Percentiles rank a stretch among this genome's conserved stretches.
phyloP scores from a whole-genome alignment of 2,329 filamentous ascomycete genomes.

The Neodidymelliopsis sp. region DNA sequence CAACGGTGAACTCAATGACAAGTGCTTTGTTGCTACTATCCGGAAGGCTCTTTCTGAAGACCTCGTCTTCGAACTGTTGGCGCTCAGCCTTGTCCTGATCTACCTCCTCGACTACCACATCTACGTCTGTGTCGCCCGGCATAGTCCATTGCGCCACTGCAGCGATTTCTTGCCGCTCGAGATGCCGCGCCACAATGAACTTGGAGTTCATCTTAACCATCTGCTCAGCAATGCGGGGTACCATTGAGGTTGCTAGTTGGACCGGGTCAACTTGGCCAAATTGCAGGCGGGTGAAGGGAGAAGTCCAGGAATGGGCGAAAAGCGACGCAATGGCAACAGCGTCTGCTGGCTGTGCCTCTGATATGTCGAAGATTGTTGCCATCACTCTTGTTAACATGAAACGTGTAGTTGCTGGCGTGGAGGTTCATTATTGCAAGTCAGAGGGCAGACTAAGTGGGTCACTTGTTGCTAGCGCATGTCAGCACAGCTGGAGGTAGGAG shows the following conservation, averaged over 20 bases:
- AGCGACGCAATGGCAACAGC: constrained; percentile 32
- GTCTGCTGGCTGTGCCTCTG: constrained; percentile 23
- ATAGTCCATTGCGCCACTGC: constrained; percentile 40
- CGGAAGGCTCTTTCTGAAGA: constrained; percentile 28
- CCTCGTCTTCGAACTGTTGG: constrained; percentile 33
- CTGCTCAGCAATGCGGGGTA: constrained; percentile 30
- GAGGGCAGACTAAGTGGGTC: neutral
- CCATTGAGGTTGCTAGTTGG: constrained; percentile 26
- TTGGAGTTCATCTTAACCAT: constrained; percentile 17
- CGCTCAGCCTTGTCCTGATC: constrained; percentile 30
- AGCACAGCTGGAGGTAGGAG: too few relatives aligned
- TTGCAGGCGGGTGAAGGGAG: constrained; percentile 36
- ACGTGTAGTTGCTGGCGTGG: too few relatives aligned
- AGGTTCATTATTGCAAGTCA: too few relatives aligned
- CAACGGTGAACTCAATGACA: constrained; percentile 31
- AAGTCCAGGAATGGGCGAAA: constrained; percentile 36
- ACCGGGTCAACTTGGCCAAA: constrained; percentile 33
- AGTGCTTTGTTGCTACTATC: constrained; percentile 35
- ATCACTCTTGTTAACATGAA: neutral
- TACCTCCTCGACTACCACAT: constrained; percentile 13
- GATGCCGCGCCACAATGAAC: constrained; percentile 27
- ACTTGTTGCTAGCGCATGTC: too few relatives aligned
- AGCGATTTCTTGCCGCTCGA: constrained; percentile 16
- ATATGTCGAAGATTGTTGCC: constrained; percentile 4
- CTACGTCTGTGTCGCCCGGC: constrained; percentile 6